Base-by-base conservation (phyloP, 352 stramenopile genomes). In the Hyaloperonospora brassicae region DNA sequence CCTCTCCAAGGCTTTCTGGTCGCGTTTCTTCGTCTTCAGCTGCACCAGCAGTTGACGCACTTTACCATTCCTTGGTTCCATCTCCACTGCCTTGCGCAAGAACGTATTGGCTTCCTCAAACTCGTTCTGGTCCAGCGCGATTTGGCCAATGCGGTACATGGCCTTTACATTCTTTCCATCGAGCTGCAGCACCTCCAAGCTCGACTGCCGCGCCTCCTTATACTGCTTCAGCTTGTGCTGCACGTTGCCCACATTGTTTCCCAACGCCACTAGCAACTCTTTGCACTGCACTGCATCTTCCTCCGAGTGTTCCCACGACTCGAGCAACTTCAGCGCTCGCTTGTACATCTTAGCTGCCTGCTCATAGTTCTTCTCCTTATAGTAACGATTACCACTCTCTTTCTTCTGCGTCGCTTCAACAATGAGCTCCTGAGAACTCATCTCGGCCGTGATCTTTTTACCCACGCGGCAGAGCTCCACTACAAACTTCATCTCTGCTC, bases 331-430 rank as follows among this genome's bases (percentile, higher is more conserved):
- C 35, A 92, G 73, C 48, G 82, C 79, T 38, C 75, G 71, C 62
- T 92, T 92, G 72, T 92, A 92, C 25, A 89, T 64, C 59, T 89
- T 88, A 34, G 76, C 79, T 1, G 82, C 82, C 55, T 89, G 80
- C 44, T 89, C 77, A 54, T 87, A 89, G 59, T 92, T 89, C n/a
- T 83, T 75, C 49, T 87, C 73, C 43, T 77, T 73, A 62, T 81
- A 89, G 55, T 84, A 92, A 24, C 79, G 72, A 59, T 92, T 92
- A 39, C 82, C 82, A 48, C 75, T 89, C 52, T 86, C 76, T 55
- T 92, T 92, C 61, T 92, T 92, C 64, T 89, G 85, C 36, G 65
- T 78, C 17, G 82, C 82, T 47, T 92, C 82, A 0, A 72, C 62
- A 22, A 92, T 72, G 9, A 92, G 70, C 64, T 92, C 79, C 14